Evolutionary conservation across 2,329 filamentous ascomycete genomes (phyloP).

Genomic region (Sporothrix globosa): DNA sequence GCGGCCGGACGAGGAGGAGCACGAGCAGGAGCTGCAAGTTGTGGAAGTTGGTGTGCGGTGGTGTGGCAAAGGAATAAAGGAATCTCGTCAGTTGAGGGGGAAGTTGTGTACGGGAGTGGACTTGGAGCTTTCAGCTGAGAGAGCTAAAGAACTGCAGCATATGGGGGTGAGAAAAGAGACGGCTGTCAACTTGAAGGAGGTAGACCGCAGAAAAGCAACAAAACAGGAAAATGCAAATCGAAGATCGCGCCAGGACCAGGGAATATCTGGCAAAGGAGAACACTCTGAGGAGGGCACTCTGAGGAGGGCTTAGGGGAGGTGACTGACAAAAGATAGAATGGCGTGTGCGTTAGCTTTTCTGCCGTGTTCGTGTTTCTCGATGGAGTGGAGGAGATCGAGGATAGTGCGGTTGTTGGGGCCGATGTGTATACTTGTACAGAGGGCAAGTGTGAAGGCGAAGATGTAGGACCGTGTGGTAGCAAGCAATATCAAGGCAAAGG

Average conservation of each 20-base stretch:
- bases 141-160: constrained; percentile 18
- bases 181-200: constrained; percentile 16
- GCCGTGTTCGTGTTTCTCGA: constrained; percentile 6
- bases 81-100: background rate
- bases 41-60: background rate
- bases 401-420: constrained; percentile 12
- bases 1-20: background rate
- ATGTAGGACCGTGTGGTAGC: background rate
- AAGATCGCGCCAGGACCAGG: background rate
- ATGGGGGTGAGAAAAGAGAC: background rate
- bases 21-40: background rate
- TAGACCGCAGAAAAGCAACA: background rate
- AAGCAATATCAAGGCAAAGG: background rate
- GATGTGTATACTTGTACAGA: constrained; percentile 16
- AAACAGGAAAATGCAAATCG: background rate
- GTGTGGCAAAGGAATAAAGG: background rate
- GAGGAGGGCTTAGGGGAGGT: background rate
- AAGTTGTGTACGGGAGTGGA: background rate
- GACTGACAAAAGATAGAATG: background rate
- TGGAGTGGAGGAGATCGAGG: background rate
- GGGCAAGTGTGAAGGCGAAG: background rate
- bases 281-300: constrained; percentile 25
- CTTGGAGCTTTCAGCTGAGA: constrained; percentile 17
- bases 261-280: background rate
- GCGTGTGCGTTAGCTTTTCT: background rate